Percentiles rank a stretch among this genome's conserved stretches.
Evolutionary conservation across 2,329 filamentous ascomycete genomes (phyloP).

Genomic region (Emmonsiellopsis sp.): DNA sequence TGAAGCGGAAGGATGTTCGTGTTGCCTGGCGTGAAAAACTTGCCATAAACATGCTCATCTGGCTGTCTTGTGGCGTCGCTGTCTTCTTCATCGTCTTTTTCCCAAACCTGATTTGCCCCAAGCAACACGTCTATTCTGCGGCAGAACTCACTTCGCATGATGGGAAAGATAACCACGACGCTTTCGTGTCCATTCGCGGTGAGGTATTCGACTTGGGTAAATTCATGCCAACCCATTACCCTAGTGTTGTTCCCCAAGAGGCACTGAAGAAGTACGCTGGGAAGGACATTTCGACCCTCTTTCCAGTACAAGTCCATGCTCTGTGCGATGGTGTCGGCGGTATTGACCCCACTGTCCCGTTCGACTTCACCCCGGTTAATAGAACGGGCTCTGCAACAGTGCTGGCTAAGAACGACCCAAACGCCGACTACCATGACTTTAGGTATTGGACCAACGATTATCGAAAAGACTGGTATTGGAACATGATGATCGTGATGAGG

Average conservation of each 20-base stretch:
- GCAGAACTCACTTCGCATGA: conserved; percentile 65
- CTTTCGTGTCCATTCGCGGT: conserved; percentile 77
- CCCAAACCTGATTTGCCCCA: conserved; percentile 81
- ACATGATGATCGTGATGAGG: conserved; percentile 73
- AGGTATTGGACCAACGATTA: conserved; percentile 71
- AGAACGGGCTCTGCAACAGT: conserved; percentile 56
- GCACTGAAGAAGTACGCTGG: conserved; percentile 73
- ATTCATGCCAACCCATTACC: conserved; percentile 72
- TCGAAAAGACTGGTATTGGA: conserved; percentile 83
- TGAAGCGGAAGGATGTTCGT: conserved; percentile 86
- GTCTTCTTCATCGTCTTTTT: conserved; percentile 88
- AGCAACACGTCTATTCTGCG: conserved; percentile 74
- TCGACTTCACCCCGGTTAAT: conserved; percentile 76
- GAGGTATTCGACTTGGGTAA: conserved; percentile 73
- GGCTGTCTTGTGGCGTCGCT: conserved; percentile 67
- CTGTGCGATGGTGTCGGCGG: conserved; percentile 66
- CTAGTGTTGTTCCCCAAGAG: conserved; percentile 51
- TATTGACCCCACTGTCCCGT: conserved; percentile 63
- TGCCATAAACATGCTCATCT: conserved; percentile 96
- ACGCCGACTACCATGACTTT: conserved; percentile 86
- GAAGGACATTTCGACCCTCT: conserved; percentile 74
- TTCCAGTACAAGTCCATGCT: conserved; percentile 89
- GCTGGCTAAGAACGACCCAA: conserved; percentile 58
- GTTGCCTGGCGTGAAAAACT: conserved; percentile 94
- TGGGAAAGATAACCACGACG: conserved; percentile 55